Conservation (phyloP, 2,329 filamentous ascomycete species). For the Xylaria sp. region DNA sequence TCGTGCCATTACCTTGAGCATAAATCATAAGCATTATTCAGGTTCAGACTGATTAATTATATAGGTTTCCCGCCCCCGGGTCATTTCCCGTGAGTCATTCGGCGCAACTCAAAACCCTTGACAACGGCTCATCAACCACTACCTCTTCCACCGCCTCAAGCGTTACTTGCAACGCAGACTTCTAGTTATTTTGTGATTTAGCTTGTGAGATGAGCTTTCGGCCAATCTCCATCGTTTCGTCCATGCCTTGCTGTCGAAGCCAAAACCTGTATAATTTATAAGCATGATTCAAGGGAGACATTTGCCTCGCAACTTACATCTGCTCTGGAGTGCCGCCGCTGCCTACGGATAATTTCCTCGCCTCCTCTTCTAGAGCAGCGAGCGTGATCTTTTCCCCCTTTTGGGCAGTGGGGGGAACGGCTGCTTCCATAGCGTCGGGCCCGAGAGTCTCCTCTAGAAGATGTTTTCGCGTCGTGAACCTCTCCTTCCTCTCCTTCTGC, state of each 20-base stretch:
- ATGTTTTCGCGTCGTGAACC: conserved; percentile 82
- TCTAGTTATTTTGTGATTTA: conserved; percentile 35
- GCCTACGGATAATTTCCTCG: conserved; percentile 60
- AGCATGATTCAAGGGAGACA: background rate
- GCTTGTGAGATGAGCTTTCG: conserved; percentile 64
- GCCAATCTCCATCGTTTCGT: conserved; percentile 68
- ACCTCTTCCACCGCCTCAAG: conserved; percentile 16
- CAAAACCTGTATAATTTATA: conserved; percentile 62
- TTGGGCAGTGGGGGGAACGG: conserved; percentile 59
- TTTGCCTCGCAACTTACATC: conserved; percentile 53
- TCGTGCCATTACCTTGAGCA: background rate
- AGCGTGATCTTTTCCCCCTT: conserved; percentile 73
- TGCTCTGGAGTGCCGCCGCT: conserved; percentile 65
- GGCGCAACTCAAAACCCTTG: background rate
- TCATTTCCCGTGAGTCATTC: background rate
- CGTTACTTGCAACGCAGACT: conserved; percentile 13
- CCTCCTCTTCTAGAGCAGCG: conserved; percentile 72
- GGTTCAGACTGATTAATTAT: background rate
- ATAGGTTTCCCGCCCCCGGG: background rate
- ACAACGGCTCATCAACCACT: conserved; percentile 14
- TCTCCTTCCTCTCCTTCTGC: conserved; percentile 84
- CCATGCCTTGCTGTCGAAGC: conserved; percentile 68
- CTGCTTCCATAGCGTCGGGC: conserved; percentile 63
- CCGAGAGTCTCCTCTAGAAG: conserved; percentile 80
- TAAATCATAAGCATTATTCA: background rate